Evolutionary conservation across 257 asterid genomes (phyloP), one percentile per base, ranked within the genome.

Genomic region (Solanum gandarillasii): DNA sequence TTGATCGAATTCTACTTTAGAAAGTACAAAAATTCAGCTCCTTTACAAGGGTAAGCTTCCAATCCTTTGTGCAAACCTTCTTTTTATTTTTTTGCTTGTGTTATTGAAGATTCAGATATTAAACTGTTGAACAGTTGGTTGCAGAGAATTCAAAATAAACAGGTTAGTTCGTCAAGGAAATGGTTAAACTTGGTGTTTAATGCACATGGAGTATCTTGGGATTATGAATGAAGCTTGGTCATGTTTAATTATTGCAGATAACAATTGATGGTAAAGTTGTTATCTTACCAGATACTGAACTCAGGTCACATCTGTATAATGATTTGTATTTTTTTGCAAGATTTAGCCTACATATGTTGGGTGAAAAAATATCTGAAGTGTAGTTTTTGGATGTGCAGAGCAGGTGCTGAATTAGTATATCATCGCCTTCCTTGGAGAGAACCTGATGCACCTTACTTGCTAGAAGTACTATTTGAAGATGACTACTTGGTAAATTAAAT

Each of bases 361-460:
- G 74, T 82, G 43, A 82, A 48, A 31, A 14, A 82, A 82, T 82
- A 82, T 48, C 31, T 82, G 29, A 82, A 29, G 43, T 46, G 43
- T 82, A 18, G 43, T 82, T 48, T 82, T 29, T 48, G 86, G 86
- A 82, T 48, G 73, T 87, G 74, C 86, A 97, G 99, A 90, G 94
- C 88, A 72, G 95, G 94, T 90, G 92, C 91, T 52, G 92, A 92
- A 83, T 90, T 95, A 34, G 91, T 91, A 84, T 97, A 97, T 91
- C 98, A 92, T 83, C 97, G 98, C 52, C 96, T 93, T 89, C 98
- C 98, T 10, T 97, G 99, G 98, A 92, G 90, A 91, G 99, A 97
- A 91, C 99, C 98, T 25, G 95, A 95, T 88, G 98, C 98, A 29
- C 98, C 99, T 6, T 89, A 92, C 93, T 85, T 88, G 91, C 91